These are phyloP conservation scores for Dendryphion nanum DNA, from an alignment of 2,329 filamentous ascomycete species.

Conservation along the genomic window DNA sequence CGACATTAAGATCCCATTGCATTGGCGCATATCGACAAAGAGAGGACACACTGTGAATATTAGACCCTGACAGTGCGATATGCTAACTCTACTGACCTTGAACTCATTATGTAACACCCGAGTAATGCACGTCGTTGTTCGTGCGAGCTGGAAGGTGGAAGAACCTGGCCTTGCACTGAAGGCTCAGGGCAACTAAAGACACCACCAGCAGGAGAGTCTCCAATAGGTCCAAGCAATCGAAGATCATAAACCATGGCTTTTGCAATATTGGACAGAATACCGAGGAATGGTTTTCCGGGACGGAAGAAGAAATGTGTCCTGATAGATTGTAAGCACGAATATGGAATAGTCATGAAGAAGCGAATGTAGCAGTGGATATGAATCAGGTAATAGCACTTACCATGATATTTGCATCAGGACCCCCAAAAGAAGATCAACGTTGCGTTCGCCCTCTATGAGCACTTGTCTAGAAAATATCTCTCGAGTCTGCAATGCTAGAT, in stretches of 20 bases:
- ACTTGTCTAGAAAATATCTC: conserved; percentile 16
- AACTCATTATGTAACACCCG: conserved; percentile 48
- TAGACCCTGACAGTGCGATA: no score
- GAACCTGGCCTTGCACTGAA: no score
- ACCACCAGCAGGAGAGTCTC: conserved; percentile 6
- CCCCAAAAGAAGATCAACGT: conserved; percentile 19
- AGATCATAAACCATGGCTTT: conserved; percentile 18
- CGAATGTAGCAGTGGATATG: no score
- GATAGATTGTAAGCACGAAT: not conserved
- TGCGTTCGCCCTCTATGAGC: conserved; percentile 21
- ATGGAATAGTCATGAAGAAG: no score
- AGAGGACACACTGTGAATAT: no score
- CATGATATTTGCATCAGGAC: conserved; percentile 21
- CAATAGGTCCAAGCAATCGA: conserved; percentile 15
- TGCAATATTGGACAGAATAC: conserved; percentile 13
- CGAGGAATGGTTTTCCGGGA: conserved; percentile 16
- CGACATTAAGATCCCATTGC: conserved; percentile 59
- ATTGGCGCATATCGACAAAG: no score
- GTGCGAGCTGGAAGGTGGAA: conserved; percentile 23
- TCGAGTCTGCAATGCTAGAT: conserved; percentile 15
- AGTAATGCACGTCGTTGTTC: conserved; percentile 53
- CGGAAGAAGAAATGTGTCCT: conserved; percentile 14
- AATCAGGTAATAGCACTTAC: conserved; percentile 10
- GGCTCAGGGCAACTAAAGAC: not conserved
- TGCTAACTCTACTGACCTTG: conserved; percentile 38